A percentile compares a stretch with the other conserved stretches of the same genome.
Conservation (phyloP, 116 monocot species). For the Phalaenopsis hybrid region DNA sequence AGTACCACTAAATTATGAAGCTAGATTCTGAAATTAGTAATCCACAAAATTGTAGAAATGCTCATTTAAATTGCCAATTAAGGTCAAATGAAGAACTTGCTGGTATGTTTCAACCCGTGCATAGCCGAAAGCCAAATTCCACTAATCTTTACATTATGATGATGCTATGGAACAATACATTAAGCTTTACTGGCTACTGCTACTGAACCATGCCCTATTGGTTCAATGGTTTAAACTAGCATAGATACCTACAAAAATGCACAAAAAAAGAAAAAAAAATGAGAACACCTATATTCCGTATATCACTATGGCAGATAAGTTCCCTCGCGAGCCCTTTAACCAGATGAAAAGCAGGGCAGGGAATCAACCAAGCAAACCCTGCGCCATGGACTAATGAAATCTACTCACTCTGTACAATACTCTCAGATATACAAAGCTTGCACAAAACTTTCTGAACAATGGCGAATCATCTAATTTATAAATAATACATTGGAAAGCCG, state of each 20-base stretch:
- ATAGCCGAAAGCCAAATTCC: background rate
- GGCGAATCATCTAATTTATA: constrained; percentile 9
- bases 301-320: too few relatives aligned
- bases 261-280: background rate
- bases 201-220: background rate
- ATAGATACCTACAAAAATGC: background rate
- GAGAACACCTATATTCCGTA: background rate
- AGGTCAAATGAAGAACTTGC: background rate
- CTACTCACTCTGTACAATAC: constrained; percentile 38
- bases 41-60: too few relatives aligned
- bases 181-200: background rate
- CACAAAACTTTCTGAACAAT: constrained; percentile 26
- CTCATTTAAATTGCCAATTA: too few relatives aligned
- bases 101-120: background rate
- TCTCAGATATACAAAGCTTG: constrained; percentile 39
- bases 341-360: background rate
- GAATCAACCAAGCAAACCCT: background rate
- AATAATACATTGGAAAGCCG: constrained; percentile 8
- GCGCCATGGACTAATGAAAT: constrained; percentile 18
- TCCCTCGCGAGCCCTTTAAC: background rate
- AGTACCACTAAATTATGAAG: too few relatives aligned
- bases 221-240: background rate
- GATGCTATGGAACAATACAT: background rate
- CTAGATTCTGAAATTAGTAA: too few relatives aligned
- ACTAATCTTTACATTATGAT: background rate